These are phyloP conservation scores for Pilasporangium apinafurcum DNA, from an alignment of 352 stramenopile species.

Conservation along the genomic window DNA sequence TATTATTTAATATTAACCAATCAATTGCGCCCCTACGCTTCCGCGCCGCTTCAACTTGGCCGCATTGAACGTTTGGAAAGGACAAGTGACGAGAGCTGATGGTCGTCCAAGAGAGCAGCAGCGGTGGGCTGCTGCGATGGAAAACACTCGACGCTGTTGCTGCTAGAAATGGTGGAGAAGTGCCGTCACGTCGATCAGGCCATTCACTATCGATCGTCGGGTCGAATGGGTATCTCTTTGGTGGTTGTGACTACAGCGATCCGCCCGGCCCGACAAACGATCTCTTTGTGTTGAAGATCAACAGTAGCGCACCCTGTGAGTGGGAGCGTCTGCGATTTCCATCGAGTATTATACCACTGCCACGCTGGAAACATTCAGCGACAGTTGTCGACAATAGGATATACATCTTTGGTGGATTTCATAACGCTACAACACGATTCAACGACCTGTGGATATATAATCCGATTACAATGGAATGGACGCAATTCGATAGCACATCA, in stretches of 20 bases:
- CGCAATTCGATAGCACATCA: conserved; percentile 20
- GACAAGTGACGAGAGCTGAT: neutral
- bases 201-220: conserved; percentile 91
- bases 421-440: conserved; percentile 80
- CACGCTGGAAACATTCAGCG: conserved; percentile 89
- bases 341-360: conserved; percentile 22
- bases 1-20: conserved; percentile 1
- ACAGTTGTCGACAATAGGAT: conserved; percentile 86
- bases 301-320: conserved; percentile 52
- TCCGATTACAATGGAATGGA: conserved; percentile 90
- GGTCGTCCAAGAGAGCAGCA: neutral
- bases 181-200: conserved; percentile 86
- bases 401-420: conserved; percentile 94
- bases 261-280: conserved; percentile 91
- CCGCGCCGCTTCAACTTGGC: neutral
- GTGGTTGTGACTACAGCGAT: conserved; percentile 85
- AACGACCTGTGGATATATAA: conserved; percentile 98
- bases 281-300: conserved; percentile 91
- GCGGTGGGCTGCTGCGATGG: conserved; percentile 35
- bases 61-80: neutral
- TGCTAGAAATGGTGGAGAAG: conserved; percentile 74
- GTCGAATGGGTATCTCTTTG: conserved; percentile 90
- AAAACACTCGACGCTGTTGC: conserved; percentile 39
- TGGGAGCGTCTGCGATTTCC: conserved; percentile 62
- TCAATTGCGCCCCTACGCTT: neutral